phyloP scores from a whole-genome alignment of 192 early-diverging fungal genomes.

The Spinellus fusiger region DNA sequence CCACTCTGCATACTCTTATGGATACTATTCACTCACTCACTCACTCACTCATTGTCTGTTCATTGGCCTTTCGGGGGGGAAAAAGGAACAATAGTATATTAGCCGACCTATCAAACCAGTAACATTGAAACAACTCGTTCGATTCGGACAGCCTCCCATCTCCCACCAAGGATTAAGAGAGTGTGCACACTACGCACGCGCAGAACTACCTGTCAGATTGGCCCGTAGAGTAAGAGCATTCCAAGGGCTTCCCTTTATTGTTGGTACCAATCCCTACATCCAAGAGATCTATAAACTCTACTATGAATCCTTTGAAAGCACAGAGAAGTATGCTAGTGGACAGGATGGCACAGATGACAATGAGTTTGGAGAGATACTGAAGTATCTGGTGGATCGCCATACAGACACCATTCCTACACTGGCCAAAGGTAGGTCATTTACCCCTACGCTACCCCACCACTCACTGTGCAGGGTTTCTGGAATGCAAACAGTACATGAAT shows the following conservation, averaged over 20 bases:
- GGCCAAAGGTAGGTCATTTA: conserved; percentile 77
- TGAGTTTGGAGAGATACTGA: conserved; percentile 65
- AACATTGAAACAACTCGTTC: conserved; percentile 70
- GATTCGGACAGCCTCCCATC: conserved; percentile 63
- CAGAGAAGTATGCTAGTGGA: conserved; percentile 62
- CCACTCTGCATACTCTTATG: too few relatives aligned
- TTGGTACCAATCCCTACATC: conserved; percentile 94
- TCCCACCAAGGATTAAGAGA: conserved; percentile 45
- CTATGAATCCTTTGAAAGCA: conserved; percentile 66
- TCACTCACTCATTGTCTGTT: background rate
- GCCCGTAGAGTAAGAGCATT: conserved; percentile 82
- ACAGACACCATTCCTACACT: conserved; percentile 84
- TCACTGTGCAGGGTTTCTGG: conserved; percentile 87
- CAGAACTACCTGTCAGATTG: conserved; percentile 84
- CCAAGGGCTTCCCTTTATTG: conserved; percentile 90
- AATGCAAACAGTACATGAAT: conserved; percentile 86
- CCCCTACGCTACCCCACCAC: too few relatives aligned
- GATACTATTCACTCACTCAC: too few relatives aligned
- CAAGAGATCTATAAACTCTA: conserved; percentile 76
- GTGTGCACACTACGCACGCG: conserved; percentile 58
- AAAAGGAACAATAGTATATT: conserved; percentile 43
- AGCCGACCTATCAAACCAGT: conserved; percentile 56
- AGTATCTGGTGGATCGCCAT: conserved; percentile 69
- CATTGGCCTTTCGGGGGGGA: background rate
- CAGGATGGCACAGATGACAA: conserved; percentile 46